Conservation (phyloP, 2,329 filamentous ascomycete species). For the Cadophora sp. region DNA sequence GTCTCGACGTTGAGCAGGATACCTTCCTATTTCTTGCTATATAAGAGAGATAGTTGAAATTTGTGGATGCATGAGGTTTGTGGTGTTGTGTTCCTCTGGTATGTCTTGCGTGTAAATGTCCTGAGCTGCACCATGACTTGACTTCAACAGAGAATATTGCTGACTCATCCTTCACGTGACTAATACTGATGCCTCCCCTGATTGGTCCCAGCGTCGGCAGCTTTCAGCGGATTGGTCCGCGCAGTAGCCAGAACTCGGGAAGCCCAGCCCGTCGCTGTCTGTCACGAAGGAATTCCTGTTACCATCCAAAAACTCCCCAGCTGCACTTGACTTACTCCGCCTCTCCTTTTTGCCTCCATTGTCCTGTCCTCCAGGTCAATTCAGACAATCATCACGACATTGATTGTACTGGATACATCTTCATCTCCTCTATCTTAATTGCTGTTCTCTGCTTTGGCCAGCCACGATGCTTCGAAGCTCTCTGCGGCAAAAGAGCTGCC, state of each 20-base stretch:
- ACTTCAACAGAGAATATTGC: background rate
- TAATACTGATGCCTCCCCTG: background rate
- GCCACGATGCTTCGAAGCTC: slow-evolving; percentile 75
- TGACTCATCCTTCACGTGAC: background rate
- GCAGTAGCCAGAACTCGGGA: slow-evolving; percentile 13
- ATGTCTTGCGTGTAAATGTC: background rate
- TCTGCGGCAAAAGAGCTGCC: slow-evolving; percentile 68
- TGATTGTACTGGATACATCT: slow-evolving; percentile 18
- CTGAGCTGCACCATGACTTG: no score
- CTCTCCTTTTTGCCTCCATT: slow-evolving; percentile 52
- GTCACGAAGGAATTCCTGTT: slow-evolving; percentile 20
- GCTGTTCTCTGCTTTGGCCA: slow-evolving; percentile 46
- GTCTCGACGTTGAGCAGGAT: background rate
- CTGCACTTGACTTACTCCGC: slow-evolving; percentile 55
- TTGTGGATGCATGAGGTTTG: background rate
- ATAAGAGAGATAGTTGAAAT: background rate
- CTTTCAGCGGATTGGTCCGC: slow-evolving; percentile 13
- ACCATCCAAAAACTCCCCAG: slow-evolving; percentile 17
- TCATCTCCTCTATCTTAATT: slow-evolving; percentile 20
- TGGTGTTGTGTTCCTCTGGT: background rate
- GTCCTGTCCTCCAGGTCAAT: background rate
- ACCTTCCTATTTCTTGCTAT: no score
- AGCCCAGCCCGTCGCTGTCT: background rate
- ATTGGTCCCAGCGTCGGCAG: background rate
- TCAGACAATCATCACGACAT: slow-evolving; percentile 7